A percentile compares a stretch with the other conserved stretches of the same genome.
phyloP scores from a whole-genome alignment of 345 rosid species.

The Camelina sativa region DNA sequence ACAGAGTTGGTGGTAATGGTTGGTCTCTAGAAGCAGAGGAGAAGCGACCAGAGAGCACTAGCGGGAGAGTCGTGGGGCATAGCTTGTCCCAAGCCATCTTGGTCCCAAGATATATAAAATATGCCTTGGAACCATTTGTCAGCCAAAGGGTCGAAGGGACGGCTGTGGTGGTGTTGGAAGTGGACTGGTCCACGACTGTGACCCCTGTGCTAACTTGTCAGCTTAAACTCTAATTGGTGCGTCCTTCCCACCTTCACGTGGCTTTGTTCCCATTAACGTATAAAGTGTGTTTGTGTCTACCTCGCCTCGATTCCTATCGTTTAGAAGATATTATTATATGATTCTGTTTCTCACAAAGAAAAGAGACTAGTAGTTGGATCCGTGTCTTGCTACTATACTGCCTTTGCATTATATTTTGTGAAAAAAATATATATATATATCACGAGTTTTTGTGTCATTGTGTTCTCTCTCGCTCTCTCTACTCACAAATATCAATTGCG shows the following conservation, averaged over 20 bases:
- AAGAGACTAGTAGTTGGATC: not conserved
- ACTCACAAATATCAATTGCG: too few relatives aligned
- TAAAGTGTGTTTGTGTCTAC: not conserved
- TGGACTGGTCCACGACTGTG: conserved; percentile 43
- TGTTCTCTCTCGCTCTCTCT: too few relatives aligned
- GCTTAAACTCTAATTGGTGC: conserved; percentile 37
- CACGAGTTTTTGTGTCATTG: too few relatives aligned
- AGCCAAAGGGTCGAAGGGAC: conserved; percentile 48
- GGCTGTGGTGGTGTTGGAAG: conserved; percentile 44
- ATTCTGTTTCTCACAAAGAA: conserved; percentile 14
- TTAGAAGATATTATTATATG: conserved; percentile 11
- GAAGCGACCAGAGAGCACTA: conserved; percentile 50
- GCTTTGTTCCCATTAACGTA: conserved; percentile 39
- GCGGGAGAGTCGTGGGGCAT: conserved; percentile 32
- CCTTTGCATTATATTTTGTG: not conserved
- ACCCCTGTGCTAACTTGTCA: conserved; percentile 41
- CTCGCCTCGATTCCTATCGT: not conserved
- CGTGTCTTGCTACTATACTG: not conserved
- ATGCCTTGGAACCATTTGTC: conserved; percentile 50
- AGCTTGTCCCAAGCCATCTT: conserved; percentile 38
- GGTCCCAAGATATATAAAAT: conserved; percentile 43
- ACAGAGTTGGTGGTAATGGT: conserved; percentile 42
- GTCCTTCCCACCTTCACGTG: conserved; percentile 34
- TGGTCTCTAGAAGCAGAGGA: conserved; percentile 48
- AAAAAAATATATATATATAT: too few relatives aligned